Percentiles rank a stretch among this genome's conserved stretches.
Evolutionary conservation across 331 rosid species (phyloP).

Genomic region (Malus hybrid): DNA sequence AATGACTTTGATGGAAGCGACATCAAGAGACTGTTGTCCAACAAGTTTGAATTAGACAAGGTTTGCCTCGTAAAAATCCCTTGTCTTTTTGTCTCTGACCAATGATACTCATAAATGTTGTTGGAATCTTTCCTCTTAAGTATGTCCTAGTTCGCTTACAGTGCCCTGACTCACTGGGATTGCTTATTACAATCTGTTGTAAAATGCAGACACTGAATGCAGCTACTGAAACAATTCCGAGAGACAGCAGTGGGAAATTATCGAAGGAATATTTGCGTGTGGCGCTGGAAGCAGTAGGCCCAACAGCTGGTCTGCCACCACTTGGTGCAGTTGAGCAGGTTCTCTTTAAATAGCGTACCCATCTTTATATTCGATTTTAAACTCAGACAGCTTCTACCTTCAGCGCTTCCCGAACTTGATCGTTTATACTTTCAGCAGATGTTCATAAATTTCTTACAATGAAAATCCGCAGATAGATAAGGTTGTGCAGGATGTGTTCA

Average conservation of each 20-base stretch:
- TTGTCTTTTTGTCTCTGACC: neutral
- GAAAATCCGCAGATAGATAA: constrained; percentile 63
- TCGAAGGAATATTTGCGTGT: constrained; percentile 53
- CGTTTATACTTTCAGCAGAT: neutral
- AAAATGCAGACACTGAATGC: constrained; percentile 53
- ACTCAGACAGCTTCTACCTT: neutral
- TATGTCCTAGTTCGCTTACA: neutral
- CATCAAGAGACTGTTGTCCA: constrained; percentile 61
- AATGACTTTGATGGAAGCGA: constrained; percentile 80
- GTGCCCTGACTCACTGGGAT: neutral
- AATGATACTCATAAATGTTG: neutral
- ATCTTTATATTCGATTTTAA: neutral
- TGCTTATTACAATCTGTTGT: neutral
- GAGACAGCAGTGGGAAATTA: constrained; percentile 62
- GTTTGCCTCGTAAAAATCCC: constrained; percentile 23
- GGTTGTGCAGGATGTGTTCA: constrained; percentile 41
- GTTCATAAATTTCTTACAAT: constrained; percentile 1
- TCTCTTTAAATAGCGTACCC: neutral
- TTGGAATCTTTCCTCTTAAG: neutral
- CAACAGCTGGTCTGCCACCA: constrained; percentile 82
- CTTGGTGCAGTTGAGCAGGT: constrained; percentile 76
- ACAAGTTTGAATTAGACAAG: constrained; percentile 92
- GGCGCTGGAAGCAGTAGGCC: constrained; percentile 56
- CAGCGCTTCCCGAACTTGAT: neutral
- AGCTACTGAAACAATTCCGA: constrained; percentile 53